Evolutionary conservation across 2,329 filamentous ascomycete genomes (phyloP).

Genomic region (Penicillium polonicum): DNA sequence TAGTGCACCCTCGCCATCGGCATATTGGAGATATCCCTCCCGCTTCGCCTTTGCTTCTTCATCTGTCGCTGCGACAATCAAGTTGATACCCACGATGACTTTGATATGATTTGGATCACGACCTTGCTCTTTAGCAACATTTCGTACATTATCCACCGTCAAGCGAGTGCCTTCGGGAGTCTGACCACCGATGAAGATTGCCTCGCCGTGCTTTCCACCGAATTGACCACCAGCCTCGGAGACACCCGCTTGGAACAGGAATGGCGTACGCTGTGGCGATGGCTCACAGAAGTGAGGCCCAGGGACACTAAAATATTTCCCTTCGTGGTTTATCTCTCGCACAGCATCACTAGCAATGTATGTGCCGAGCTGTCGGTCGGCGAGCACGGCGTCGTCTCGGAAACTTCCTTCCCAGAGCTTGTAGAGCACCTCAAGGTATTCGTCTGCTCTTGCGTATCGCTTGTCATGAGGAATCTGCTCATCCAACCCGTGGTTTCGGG

Average conservation of each 20-base stretch:
- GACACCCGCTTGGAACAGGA: constrained; percentile 46
- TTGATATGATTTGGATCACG: constrained; percentile 28
- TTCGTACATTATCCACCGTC: constrained; percentile 41
- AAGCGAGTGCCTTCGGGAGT: constrained; percentile 35
- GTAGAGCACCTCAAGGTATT: constrained; percentile 43
- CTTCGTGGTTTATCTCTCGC: constrained; percentile 32
- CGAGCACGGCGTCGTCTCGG: constrained; percentile 37
- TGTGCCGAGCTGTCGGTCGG: constrained; percentile 4
- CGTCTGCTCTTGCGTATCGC: constrained; percentile 46
- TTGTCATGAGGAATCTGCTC: constrained; percentile 47
- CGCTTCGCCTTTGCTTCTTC: constrained; percentile 43
- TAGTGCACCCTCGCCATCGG: constrained; percentile 41
- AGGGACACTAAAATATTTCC: constrained; percentile 28
- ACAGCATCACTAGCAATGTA: constrained; percentile 21
- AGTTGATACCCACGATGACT: constrained; percentile 36
- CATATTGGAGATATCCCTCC: constrained; percentile 40
- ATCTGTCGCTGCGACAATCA: constrained; percentile 43
- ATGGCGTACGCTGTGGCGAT: constrained; percentile 44
- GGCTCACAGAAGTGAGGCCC: constrained; percentile 43
- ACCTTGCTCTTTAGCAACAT: constrained; percentile 34
- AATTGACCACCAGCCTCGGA: constrained; percentile 43
- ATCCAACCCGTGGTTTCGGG: constrained; percentile 42
- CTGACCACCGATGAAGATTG: constrained; percentile 46
- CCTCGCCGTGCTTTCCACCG: constrained; percentile 40
- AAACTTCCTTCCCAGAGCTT: constrained; percentile 54